Conservation (phyloP, 2,329 filamentous ascomycete species). For the Hypoxylon rubiginosum region DNA sequence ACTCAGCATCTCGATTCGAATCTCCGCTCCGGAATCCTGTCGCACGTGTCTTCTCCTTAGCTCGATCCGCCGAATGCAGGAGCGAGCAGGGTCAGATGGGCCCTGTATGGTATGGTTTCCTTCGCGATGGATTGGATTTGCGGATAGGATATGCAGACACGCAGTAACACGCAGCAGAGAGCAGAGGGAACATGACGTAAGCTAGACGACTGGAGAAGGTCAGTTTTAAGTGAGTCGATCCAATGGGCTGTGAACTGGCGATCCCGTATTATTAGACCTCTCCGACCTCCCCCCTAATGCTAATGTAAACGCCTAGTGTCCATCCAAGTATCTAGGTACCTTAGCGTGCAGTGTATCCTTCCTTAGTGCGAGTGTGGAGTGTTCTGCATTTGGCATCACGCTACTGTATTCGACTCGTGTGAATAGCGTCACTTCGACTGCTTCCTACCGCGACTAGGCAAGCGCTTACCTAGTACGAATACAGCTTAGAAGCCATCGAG, state of each 20-base stretch:
- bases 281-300: no score
- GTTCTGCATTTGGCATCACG: neutral
- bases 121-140: neutral
- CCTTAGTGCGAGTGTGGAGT: neutral
- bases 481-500: neutral
- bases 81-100: conserved; percentile 14
- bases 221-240: conserved; percentile 3
- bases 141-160: neutral
- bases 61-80: conserved; percentile 15
- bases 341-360: neutral
- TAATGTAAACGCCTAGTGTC: no score
- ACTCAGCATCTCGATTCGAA: conserved; percentile 15
- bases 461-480: neutral
- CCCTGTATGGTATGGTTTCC: neutral
- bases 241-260: conserved; percentile 1
- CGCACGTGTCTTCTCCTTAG: conserved; percentile 6
- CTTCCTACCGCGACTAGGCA: neutral
- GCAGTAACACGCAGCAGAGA: neutral
- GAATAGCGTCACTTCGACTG: neutral
- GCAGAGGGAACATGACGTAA: conserved; percentile 15
- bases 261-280: conserved; percentile 1
- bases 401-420: neutral
- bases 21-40: conserved; percentile 14
- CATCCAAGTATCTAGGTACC: no score
- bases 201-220: neutral